Base-by-base conservation (phyloP, 331 rosid species). In the Pyracantha coccinea region DNA sequence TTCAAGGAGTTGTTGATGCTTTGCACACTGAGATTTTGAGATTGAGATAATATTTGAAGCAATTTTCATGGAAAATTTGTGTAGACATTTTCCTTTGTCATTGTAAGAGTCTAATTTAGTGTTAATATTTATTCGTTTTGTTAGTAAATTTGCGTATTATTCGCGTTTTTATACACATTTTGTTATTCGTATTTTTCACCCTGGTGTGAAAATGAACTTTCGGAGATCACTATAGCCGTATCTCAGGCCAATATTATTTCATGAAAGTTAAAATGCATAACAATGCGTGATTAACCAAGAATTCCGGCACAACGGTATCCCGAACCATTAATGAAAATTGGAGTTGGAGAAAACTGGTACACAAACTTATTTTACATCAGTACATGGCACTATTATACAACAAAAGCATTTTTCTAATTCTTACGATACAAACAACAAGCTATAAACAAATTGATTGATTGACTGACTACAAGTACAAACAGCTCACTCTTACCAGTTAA, bases 1-100 rank as follows among this genome's bases (percentile, higher is more conserved):
- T 92, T 74, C 82, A 88, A 41, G 96, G 94, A 7, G 84, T 92
- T 66, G 88, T 90, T 73, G 84, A 86, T 25, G 82, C 85, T 73
- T 84, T 90, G 33, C 79, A 58, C 28, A 0, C 10, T 72, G 55
- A 35, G 67, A 72, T 72, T 72, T 72, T 1, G 32, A 33, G 52
- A 11, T 19, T 28, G 14, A 28, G 45, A 1, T 50, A 19, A 23
- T 12, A 52, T 29, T 11, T 4, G 45, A 54, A 54, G 75, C 52
- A 20, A 21, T 64, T 29, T 25, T 20, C 10, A 33, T 66, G 71
- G 25, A 38, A 20, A 41, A 3, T 10, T 41, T 41, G 47, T 41
- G 47, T 41, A 41, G 15, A 41, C 50, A 41, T 41, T 41, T 41
- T 41, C 16, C 50, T 12, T 41, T 41, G 5, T 4, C 50, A 41